phyloP scores from a whole-genome alignment of 2,329 filamentous ascomycete genomes.

The Fusarium sp. region DNA sequence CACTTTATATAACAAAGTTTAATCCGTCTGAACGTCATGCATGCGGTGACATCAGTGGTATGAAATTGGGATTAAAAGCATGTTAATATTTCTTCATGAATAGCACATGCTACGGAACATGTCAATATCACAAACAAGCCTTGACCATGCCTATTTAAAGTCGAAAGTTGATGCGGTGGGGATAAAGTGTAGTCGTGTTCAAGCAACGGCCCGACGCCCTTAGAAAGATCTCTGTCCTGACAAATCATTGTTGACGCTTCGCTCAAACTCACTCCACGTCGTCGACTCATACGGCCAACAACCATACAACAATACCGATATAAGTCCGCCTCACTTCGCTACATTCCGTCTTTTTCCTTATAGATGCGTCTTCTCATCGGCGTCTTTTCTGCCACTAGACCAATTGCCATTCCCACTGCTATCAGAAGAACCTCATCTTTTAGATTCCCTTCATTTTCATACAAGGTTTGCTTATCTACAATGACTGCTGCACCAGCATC shows the following conservation, averaged over 20 bases:
- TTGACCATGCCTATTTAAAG: not conserved
- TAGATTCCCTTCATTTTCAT: slow-evolving; percentile 3
- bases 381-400: slow-evolving; percentile 32
- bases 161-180: slow-evolving; percentile 23
- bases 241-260: slow-evolving; percentile 43
- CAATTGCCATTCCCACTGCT: slow-evolving; percentile 15
- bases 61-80: not conserved
- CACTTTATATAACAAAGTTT: not conserved
- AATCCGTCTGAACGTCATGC: not conserved
- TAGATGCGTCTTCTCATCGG: slow-evolving; percentile 40
- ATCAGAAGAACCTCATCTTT: slow-evolving; percentile 23
- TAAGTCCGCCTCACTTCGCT: slow-evolving; percentile 3
- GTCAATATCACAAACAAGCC: not conserved
- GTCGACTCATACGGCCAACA: slow-evolving; percentile 40
- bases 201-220: slow-evolving; percentile 34
- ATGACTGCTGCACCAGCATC: slow-evolving; percentile 44
- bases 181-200: slow-evolving; percentile 23
- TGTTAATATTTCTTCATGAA: not conserved
- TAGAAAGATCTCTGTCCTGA: slow-evolving; percentile 35
- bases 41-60: not conserved
- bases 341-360: not conserved
- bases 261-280: slow-evolving; percentile 15
- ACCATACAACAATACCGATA: slow-evolving; percentile 2
- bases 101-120: not conserved
- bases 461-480: slow-evolving; percentile 27